Evolutionary conservation across 305 asterid genomes (phyloP), one percentile per base, ranked within the genome.

Genomic region (Withania somnifera): DNA sequence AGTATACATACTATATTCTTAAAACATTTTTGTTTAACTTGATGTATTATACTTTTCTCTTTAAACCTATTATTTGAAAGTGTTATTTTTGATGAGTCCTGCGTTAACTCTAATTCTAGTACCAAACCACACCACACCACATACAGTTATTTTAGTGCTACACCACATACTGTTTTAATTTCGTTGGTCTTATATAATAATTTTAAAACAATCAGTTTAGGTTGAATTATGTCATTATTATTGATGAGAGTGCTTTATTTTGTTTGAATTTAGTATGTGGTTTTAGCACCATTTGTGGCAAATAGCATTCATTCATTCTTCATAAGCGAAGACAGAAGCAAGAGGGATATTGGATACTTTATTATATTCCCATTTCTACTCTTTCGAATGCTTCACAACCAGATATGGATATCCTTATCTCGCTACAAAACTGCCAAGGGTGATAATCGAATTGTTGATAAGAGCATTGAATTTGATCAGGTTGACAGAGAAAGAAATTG

Each of bases 401-500:
- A 91, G 79, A 84, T 95, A 10, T 95, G 99, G 98, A 95, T 95
- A 45, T 90, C 97, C 0, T 75, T 85, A 15, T 93, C 98, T 17
- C 95, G 99, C 6, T 82, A 90, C 32, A 86, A 89, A 20, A 93
- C 98, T 0, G 98, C 98, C 19, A 91, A 88, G 42, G 98, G 98
- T 34, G 85, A 68, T 7, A 90, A 85, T 78, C 78, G 98, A 66
- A 95, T 95, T 3, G 90, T 95, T 47, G 98, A 95, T 32, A 93
- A 91, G 90, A 82, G 64, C 85, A 95, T 95, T 56, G 98, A 95
- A 17, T 95, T 95, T 63, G 98, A 95, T 14, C 98, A 95, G 81
- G 93, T 95, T 40, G 99, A 95, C 56, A 45, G 99, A 54, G 99
- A 95, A 83, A 86, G 94, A 63, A 92, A 91, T 84, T 95, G 99